A percentile compares a stretch with the other conserved stretches of the same genome.
Evolutionary conservation across 225 moss, liverwort and hornwort species (phyloP).

Genomic region (Polytrichum commune): DNA sequence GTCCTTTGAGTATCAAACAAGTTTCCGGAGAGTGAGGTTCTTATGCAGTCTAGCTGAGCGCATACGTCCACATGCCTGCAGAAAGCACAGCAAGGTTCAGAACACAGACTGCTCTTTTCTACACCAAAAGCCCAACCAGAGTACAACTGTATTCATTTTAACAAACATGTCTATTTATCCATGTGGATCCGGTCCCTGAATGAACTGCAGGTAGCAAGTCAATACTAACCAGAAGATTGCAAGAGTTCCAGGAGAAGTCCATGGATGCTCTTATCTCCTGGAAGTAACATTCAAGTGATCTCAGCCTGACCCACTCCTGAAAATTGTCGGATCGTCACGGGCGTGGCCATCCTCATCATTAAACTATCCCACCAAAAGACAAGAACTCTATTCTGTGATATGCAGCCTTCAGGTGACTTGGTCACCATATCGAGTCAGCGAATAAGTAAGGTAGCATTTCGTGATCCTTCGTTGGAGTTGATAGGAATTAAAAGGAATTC

Average conservation of each 20-base stretch:
- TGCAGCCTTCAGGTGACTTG: too few species aligned
- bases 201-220: background rate
- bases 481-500: too few species aligned
- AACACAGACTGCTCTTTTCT: background rate
- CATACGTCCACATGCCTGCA: slow-evolving; percentile 52
- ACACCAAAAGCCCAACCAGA: background rate
- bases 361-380: too few species aligned
- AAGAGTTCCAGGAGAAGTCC: background rate
- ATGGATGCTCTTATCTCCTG: background rate
- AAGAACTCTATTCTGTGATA: too few species aligned
- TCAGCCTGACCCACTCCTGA: too few species aligned
- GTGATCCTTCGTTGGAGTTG: too few species aligned
- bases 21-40: slow-evolving; percentile 24
- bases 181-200: background rate
- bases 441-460: too few species aligned
- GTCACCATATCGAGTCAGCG: too few species aligned
- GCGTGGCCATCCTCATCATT: too few species aligned
- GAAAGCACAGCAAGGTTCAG: background rate
- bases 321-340: too few species aligned
- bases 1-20: slow-evolving; percentile 19
- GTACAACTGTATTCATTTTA: background rate
- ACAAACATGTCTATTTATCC: background rate
- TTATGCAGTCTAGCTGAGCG: slow-evolving; percentile 14
- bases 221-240: background rate
- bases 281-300: too few species aligned